These are phyloP conservation scores for Epichloe coenophiala DNA, from an alignment of 2,329 filamentous ascomycete species.

Conservation along the genomic window DNA sequence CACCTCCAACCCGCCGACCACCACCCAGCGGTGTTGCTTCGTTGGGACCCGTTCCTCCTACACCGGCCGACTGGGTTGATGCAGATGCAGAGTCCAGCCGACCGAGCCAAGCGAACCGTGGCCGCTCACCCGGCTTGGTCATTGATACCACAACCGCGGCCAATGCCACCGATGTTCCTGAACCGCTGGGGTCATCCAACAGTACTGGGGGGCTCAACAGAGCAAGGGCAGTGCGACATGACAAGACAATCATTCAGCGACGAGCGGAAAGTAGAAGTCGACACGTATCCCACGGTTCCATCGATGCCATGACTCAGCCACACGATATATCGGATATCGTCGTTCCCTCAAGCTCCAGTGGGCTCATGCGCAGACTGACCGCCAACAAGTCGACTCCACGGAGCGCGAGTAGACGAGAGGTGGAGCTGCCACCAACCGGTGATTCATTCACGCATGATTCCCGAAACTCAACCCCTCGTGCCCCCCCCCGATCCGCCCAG, in stretches of 20 bases:
- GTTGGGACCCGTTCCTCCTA: constrained; percentile 63
- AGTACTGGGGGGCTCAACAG: constrained; percentile 38
- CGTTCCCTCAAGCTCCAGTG: constrained; percentile 29
- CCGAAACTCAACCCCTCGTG: constrained; percentile 47
- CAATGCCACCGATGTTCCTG: constrained; percentile 23
- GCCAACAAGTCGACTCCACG: constrained; percentile 37
- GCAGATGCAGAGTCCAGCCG: constrained; percentile 11
- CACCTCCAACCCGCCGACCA: constrained; percentile 49
- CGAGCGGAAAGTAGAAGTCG: constrained; percentile 40
- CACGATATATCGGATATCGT: constrained; percentile 34
- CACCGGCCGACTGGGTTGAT: constrained; percentile 68
- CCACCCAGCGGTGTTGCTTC: constrained; percentile 44
- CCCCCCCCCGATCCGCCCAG: constrained; percentile 26
- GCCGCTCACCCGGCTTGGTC: constrained; percentile 21
- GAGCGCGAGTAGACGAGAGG: constrained; percentile 29
- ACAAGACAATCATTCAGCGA: constrained; percentile 46
- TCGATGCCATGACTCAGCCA: constrained; percentile 24
- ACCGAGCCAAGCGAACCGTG: constrained; percentile 6
- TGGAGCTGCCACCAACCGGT: constrained; percentile 27
- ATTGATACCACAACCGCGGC: constrained; percentile 33
- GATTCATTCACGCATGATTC: constrained; percentile 26
- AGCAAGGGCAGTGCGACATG: constrained; percentile 40
- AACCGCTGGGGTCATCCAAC: constrained; percentile 30
- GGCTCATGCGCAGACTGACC: constrained; percentile 31
- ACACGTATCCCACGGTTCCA: constrained; percentile 27